Evolutionary conservation across 345 rosid species (phyloP).

Genomic region (Corchorus olitorius): DNA sequence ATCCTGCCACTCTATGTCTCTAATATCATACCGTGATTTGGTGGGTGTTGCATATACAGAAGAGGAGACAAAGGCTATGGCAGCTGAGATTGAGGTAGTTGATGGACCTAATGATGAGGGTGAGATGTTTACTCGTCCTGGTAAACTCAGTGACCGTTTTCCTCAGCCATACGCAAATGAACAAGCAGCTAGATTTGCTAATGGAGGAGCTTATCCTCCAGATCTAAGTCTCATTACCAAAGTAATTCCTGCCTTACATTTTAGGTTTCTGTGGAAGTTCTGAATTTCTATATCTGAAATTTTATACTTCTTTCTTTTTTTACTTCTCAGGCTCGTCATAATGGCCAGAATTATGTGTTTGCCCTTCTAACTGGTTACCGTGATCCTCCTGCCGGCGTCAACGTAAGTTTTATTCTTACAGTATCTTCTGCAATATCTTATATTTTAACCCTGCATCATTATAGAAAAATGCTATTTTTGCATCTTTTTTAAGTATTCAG

Average conservation of each 20-base stretch:
- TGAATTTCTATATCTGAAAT: constrained; percentile 1
- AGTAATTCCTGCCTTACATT: constrained; percentile 44
- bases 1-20: constrained; percentile 98
- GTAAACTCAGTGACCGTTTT: constrained; percentile 95
- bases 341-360: constrained; percentile 97
- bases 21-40: constrained; percentile 88
- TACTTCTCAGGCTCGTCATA: constrained; percentile 88
- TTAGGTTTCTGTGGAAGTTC: constrained; percentile 17
- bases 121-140: constrained; percentile 97
- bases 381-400: constrained; percentile 98
- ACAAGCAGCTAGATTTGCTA: constrained; percentile 97
- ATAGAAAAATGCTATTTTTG: background rate
- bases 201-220: constrained; percentile 99
- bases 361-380: constrained; percentile 95
- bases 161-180: constrained; percentile 94
- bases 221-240: constrained; percentile 98
- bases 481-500: background rate
- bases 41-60: constrained; percentile 99
- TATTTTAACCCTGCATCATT: background rate
- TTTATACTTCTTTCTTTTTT: constrained; percentile 14
- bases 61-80: constrained; percentile 98
- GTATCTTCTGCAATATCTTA: background rate
- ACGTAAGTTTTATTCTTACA: constrained; percentile 42
- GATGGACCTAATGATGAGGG: constrained; percentile 99
- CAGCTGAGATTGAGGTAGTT: constrained; percentile 96